A percentile compares a stretch with the other conserved stretches of the same genome.
Evolutionary conservation across 1,139 yeast species (phyloP).

Genomic region (Saccharomyces hybrid): DNA sequence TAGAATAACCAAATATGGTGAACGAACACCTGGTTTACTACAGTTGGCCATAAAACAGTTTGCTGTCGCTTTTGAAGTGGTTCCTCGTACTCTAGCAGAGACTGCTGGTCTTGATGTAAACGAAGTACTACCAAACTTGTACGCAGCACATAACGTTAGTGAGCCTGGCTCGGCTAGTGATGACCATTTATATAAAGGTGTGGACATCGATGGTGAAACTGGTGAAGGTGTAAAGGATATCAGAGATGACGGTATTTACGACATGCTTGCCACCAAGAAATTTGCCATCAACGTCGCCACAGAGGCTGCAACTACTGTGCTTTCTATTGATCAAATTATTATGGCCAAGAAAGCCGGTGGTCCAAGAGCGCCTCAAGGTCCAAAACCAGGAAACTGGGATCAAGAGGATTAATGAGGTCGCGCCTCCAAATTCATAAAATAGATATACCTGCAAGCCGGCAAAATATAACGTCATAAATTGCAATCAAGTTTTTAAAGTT

Average conservation of each 20-base stretch:
- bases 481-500: neutral
- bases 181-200: slow-evolving; percentile 47
- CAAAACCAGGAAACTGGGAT: slow-evolving; percentile 94
- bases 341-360: slow-evolving; percentile 94
- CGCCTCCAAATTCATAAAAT: neutral
- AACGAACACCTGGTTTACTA: slow-evolving; percentile 83
- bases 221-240: slow-evolving; percentile 69
- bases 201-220: slow-evolving; percentile 63
- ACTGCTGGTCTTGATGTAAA: slow-evolving; percentile 90
- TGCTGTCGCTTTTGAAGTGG: slow-evolving; percentile 89
- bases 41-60: slow-evolving; percentile 91
- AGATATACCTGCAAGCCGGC: neutral
- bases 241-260: slow-evolving; percentile 61
- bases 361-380: slow-evolving; percentile 72
- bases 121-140: slow-evolving; percentile 76
- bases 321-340: slow-evolving; percentile 61
- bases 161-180: slow-evolving; percentile 22
- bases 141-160: slow-evolving; percentile 64
- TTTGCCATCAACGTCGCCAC: slow-evolving; percentile 91
- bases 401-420: slow-evolving; percentile 58
- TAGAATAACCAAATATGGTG: slow-evolving; percentile 76
- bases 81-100: slow-evolving; percentile 89
- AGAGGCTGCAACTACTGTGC: slow-evolving; percentile 86
- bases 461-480: neutral
- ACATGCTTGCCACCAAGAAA: slow-evolving; percentile 69